These are phyloP conservation scores for Kentomonas sorsogonicus DNA, from an alignment of 208 protist genomes.

Conservation along the genomic window DNA sequence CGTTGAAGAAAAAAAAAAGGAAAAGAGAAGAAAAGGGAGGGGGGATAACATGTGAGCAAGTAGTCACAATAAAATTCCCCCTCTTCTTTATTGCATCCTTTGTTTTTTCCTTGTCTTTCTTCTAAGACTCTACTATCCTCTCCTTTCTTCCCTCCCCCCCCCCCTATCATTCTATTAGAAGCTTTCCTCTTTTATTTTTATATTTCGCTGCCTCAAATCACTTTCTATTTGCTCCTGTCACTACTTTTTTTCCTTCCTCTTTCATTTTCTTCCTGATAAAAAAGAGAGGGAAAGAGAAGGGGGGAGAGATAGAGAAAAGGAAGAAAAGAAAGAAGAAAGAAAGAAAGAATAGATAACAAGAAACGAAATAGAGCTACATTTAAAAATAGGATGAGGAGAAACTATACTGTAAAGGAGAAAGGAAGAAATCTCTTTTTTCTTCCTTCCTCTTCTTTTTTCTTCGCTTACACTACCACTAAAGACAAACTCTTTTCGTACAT, in stretches of 20 bases:
- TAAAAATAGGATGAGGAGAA: background rate
- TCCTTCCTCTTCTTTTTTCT: background rate
- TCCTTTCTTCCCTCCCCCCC: too few relatives aligned
- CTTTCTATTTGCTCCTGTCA: too few relatives aligned
- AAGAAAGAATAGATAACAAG: background rate
- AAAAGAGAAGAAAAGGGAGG: background rate
- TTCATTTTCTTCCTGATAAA: too few relatives aligned
- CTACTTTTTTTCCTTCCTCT: too few relatives aligned
- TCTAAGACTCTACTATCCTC: too few relatives aligned
- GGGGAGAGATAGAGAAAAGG: background rate
- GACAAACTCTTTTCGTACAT: background rate
- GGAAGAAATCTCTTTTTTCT: background rate
- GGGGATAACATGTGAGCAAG: conserved; percentile 4
- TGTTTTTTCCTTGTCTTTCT: too few relatives aligned
- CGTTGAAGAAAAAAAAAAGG: background rate
- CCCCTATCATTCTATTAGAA: too few relatives aligned
- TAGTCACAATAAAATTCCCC: conserved; percentile 2
- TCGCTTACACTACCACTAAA: too few relatives aligned
- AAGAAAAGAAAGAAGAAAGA: conserved; percentile 4
- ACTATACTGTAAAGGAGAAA: too few relatives aligned
- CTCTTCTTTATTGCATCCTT: background rate
- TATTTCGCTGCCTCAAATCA: too few relatives aligned
- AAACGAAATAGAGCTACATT: background rate
- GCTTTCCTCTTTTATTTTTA: too few relatives aligned
- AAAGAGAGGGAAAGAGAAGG: background rate